Conservation (phyloP, 192 early-diverging fungal genomes). For the Pilaira anomala region DNA sequence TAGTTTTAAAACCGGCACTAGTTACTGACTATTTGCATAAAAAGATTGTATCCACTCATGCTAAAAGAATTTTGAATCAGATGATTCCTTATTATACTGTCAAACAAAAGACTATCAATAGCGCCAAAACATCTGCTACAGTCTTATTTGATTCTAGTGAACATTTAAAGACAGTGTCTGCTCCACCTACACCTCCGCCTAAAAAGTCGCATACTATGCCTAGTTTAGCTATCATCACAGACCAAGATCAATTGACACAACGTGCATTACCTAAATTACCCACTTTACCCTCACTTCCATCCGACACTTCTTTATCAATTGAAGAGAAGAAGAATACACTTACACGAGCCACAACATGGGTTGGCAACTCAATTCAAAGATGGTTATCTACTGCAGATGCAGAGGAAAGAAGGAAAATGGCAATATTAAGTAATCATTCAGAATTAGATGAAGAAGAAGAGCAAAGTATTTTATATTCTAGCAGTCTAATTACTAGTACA, state of each 20-base stretch:
- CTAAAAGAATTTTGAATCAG: slow-evolving; percentile 11
- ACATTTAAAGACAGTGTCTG: background rate
- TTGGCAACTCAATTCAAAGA: slow-evolving; percentile 6
- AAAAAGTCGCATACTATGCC: slow-evolving; percentile 2
- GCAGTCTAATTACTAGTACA: background rate
- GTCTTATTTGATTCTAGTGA: slow-evolving; percentile 9
- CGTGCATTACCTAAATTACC: slow-evolving; percentile 4
- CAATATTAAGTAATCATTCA: slow-evolving; percentile 8
- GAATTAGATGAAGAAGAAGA: background rate
- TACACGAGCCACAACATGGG: slow-evolving; percentile 12
- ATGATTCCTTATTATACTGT: slow-evolving; percentile 1
- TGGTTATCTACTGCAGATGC: background rate
- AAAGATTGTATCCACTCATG: background rate
- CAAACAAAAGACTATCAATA: background rate
- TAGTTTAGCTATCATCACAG: background rate
- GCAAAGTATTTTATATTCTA: background rate
- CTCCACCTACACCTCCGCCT: slow-evolving; percentile 1
- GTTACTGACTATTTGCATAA: background rate
- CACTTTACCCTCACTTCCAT: background rate
- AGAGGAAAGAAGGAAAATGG: slow-evolving; percentile 12
- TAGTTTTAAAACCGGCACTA: background rate
- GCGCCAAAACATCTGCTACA: background rate
- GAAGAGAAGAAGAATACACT: background rate
- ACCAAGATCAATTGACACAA: background rate
- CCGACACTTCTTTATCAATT: background rate